These are phyloP conservation scores for Kwoniella bestiolae DNA, from an alignment of 768 basidiomycete genomes.

Conservation along the genomic window DNA sequence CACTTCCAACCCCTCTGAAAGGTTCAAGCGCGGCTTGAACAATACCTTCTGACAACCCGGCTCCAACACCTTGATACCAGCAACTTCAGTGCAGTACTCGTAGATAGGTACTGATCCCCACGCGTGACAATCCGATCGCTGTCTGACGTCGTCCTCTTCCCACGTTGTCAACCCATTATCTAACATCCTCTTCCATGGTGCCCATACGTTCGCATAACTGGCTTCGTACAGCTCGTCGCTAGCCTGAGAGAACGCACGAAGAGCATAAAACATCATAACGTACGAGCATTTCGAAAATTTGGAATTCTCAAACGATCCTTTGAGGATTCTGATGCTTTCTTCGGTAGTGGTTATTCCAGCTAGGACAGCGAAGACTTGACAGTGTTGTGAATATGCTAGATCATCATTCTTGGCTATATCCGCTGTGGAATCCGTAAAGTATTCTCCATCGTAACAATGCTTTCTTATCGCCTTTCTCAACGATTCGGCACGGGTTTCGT, in stretches of 20 bases:
- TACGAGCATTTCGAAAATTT: slow-evolving; percentile 31
- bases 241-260: slow-evolving; percentile 34
- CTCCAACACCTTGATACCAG: slow-evolving; percentile 29
- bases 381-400: slow-evolving; percentile 26
- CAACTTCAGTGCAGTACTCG: slow-evolving; percentile 39
- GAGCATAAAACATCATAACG: slow-evolving; percentile 44
- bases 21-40: slow-evolving; percentile 21
- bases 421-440: slow-evolving; percentile 27
- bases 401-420: slow-evolving; percentile 10
- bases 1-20: slow-evolving; percentile 11
- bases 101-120: slow-evolving; percentile 39
- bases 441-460: slow-evolving; percentile 28
- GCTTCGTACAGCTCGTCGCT: slow-evolving; percentile 27
- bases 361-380: slow-evolving; percentile 26
- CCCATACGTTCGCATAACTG: slow-evolving; percentile 18
- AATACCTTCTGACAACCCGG: slow-evolving; percentile 27
- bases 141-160: slow-evolving; percentile 44
- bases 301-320: slow-evolving; percentile 3
- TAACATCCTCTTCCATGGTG: slow-evolving; percentile 36
- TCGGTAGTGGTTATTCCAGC: slow-evolving; percentile 12
- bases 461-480: slow-evolving; percentile 22
- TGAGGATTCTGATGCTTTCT: slow-evolving; percentile 12
- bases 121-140: slow-evolving; percentile 43
- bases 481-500: slow-evolving; percentile 8
- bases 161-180: slow-evolving; percentile 36